Percentiles rank a stretch among this genome's conserved stretches.
Conservation (phyloP, 139 green algal species). For the Closterium sp. region DNA sequence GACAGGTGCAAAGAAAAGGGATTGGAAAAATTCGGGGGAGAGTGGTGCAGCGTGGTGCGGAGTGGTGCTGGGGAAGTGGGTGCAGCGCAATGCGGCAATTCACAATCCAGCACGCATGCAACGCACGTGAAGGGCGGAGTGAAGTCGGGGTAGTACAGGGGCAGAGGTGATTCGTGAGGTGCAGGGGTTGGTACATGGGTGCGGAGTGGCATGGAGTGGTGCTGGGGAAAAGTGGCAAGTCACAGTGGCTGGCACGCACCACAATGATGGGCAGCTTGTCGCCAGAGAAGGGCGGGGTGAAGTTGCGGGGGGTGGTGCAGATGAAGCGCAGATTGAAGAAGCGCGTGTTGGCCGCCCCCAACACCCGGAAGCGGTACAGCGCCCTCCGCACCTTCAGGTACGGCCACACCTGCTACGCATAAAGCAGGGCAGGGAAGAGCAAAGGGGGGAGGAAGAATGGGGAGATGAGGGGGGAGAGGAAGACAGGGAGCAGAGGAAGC, state of each 20-base stretch:
- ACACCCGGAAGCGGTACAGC: slow-evolving; percentile 14
- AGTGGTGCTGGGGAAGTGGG: no score
- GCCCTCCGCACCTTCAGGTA: slow-evolving; percentile 19
- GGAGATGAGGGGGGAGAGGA: not conserved
- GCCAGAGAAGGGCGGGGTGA: not conserved
- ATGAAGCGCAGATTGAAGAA: slow-evolving; percentile 9
- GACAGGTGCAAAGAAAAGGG: no score
- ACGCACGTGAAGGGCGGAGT: no score
- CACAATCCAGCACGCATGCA: no score
- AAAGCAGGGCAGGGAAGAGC: not conserved
- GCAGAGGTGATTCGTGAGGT: no score
- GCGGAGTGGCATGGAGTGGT: no score
- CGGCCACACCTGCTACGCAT: not conserved
- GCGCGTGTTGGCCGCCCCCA: not conserved
- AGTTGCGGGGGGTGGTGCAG: not conserved
- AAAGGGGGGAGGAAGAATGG: not conserved
- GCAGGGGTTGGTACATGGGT: no score
- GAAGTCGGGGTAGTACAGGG: no score
- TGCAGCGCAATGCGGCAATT: no score
- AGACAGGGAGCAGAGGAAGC: not conserved
- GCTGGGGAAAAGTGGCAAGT: no score
- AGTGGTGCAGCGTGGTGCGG: no score
- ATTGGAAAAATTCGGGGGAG: no score
- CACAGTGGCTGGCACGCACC: not conserved
- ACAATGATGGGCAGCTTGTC: not conserved